These are phyloP conservation scores for Hemileia vastatrix DNA, from an alignment of 1,284 basidiomycete species.

Conservation along the genomic window DNA sequence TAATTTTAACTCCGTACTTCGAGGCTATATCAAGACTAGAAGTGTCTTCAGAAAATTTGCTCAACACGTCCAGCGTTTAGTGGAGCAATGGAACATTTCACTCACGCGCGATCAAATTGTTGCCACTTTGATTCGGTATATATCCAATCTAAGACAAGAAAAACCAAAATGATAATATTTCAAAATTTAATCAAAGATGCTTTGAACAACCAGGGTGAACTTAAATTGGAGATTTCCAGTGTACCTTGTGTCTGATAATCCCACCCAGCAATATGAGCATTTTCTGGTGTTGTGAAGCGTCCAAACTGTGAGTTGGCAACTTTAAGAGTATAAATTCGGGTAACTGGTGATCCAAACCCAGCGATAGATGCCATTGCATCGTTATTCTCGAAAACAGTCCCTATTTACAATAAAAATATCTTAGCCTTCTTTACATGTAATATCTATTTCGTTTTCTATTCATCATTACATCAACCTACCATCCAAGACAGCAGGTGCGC, in stretches of 20 bases:
- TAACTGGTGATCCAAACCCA: not conserved
- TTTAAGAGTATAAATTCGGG: not conserved
- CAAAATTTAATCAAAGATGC: not conserved
- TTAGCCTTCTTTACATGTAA: too few relatives aligned
- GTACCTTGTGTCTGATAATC: not conserved
- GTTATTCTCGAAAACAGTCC: not conserved
- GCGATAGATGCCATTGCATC: slow-evolving; percentile 3
- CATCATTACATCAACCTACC: too few relatives aligned
- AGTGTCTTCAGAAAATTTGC: not conserved
- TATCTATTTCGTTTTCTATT: too few relatives aligned
- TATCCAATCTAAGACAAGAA: not conserved
- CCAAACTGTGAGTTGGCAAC: not conserved
- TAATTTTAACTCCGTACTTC: slow-evolving; percentile 12
- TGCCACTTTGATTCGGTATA: not conserved
- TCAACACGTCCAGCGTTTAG: too few relatives aligned
- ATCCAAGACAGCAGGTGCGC: not conserved
- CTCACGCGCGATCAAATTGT: slow-evolving; percentile 1
- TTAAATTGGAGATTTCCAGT: not conserved
- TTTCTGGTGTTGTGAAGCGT: not conserved
- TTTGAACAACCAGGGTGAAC: not conserved
- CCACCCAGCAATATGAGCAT: not conserved
- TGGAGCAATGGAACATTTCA: not conserved
- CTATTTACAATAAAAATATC: too few relatives aligned
- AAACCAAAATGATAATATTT: not conserved
- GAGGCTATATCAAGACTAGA: slow-evolving; percentile 9